phyloP scores from a whole-genome alignment of 1,139 yeast species.

The Diutina pseudorugosa region DNA sequence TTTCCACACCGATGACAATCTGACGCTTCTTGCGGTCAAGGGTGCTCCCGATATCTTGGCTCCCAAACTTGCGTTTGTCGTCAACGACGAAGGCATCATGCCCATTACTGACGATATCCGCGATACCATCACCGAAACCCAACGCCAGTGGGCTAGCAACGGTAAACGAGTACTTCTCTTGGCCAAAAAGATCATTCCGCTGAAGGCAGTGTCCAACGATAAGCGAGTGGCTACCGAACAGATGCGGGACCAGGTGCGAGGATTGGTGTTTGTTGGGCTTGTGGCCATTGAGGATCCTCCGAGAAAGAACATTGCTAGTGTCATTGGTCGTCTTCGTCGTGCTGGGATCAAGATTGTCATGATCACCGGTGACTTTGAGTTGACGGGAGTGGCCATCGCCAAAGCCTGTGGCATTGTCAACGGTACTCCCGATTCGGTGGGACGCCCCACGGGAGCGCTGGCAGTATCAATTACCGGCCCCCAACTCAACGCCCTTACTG shows the following conservation, averaged over 20 bases:
- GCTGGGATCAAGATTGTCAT: conserved; percentile 40
- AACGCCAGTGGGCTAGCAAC: conserved; percentile 24
- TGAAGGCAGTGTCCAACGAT: conserved; percentile 7
- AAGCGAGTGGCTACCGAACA: conserved; percentile 5
- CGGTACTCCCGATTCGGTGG: conserved; percentile 15
- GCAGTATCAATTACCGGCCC: conserved; percentile 27
- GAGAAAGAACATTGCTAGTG: conserved; percentile 28
- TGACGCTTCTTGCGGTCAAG: conserved; percentile 21
- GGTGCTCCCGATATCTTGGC: conserved; percentile 41
- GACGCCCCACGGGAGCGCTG: conserved; percentile 10
- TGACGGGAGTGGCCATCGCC: conserved; percentile 43
- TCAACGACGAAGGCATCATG: conserved; percentile 7
- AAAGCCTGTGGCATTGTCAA: conserved; percentile 32
- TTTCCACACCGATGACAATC: conserved; percentile 8
- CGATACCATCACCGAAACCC: conserved; percentile 15
- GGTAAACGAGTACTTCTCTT: conserved; percentile 37
- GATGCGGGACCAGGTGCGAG: conserved; percentile 4
- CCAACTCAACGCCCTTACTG: conserved; percentile 23
- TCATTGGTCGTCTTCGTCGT: conserved; percentile 23
- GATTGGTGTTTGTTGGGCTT: conserved; percentile 26
- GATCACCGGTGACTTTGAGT: conserved; percentile 45
- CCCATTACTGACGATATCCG: conserved; percentile 9
- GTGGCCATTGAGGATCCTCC: conserved; percentile 43
- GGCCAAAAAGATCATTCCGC: conserved; percentile 17
- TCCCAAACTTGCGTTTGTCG: conserved; percentile 16